A percentile compares a stretch with the other conserved stretches of the same genome.
phyloP scores from a whole-genome alignment of 345 rosid genomes.

The Salix exigua region DNA sequence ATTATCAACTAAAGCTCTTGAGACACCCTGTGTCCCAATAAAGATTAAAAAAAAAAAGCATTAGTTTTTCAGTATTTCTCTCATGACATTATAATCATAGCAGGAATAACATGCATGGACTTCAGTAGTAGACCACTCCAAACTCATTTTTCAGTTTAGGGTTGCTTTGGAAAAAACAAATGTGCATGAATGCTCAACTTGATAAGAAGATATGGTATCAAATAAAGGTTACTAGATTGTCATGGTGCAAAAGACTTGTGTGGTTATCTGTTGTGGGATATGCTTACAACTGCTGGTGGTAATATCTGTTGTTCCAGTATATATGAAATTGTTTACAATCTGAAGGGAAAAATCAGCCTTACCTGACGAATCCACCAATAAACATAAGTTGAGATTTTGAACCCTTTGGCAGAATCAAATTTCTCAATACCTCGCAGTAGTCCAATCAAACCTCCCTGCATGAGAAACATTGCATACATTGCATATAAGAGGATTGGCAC shows the following conservation, averaged over 20 bases:
- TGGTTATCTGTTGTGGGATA: background rate
- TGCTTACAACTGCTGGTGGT: background rate
- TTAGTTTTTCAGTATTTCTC: constrained; percentile 13
- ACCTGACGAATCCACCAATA: constrained; percentile 99
- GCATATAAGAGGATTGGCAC: background rate
- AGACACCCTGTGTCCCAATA: constrained; percentile 64
- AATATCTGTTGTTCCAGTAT: background rate
- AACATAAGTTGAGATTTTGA: constrained; percentile 86
- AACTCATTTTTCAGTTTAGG: background rate
- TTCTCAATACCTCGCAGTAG: constrained; percentile 91
- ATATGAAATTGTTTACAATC: background rate
- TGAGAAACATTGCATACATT: background rate
- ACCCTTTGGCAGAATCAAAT: constrained; percentile 89
- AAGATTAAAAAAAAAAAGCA: constrained; percentile 5
- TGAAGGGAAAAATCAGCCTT: constrained; percentile 12
- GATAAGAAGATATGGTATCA: background rate
- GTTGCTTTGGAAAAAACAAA: background rate
- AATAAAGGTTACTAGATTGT: background rate
- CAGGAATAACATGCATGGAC: background rate
- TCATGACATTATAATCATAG: background rate
- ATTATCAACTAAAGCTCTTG: constrained; percentile 80
- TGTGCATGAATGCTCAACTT: background rate
- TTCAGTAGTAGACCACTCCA: background rate
- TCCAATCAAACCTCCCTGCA: constrained; percentile 92
- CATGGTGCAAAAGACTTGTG: background rate